These are phyloP conservation scores for Colletotrichum lentis DNA, from an alignment of 2,329 filamentous ascomycete species.

Conservation along the genomic window DNA sequence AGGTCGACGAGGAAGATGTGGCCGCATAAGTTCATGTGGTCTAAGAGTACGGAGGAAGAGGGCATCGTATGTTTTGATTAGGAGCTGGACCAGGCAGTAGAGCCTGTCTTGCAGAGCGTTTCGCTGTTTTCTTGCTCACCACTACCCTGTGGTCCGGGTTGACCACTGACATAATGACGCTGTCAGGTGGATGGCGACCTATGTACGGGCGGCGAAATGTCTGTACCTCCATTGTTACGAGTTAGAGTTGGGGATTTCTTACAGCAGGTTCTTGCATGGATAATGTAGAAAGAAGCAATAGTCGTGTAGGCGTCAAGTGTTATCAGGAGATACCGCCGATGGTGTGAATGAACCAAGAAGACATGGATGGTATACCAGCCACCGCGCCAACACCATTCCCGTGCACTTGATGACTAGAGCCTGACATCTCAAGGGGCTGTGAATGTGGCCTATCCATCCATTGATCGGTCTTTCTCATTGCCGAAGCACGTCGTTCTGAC, in stretches of 20 bases:
- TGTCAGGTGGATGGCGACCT: slow-evolving; percentile 11
- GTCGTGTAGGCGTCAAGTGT: slow-evolving; percentile 22
- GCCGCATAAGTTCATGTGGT: slow-evolving; percentile 15
- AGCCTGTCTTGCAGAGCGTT: slow-evolving; percentile 9
- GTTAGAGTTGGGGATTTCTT: slow-evolving; percentile 18
- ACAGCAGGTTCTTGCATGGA: slow-evolving; percentile 27
- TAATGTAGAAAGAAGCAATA: slow-evolving; percentile 35
- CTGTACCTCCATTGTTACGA: slow-evolving; percentile 9
- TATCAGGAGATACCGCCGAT: slow-evolving; percentile 30
- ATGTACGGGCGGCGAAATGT: slow-evolving; percentile 7
- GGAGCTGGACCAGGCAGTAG: background rate
- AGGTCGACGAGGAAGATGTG: slow-evolving; percentile 58
- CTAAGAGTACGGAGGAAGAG: background rate
- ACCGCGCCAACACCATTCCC: background rate
- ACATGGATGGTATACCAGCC: background rate
- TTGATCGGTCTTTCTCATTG: background rate
- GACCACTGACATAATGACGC: slow-evolving; percentile 26
- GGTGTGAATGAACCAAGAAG: slow-evolving; percentile 1
- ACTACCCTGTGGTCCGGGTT: slow-evolving; percentile 1
- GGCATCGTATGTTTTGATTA: slow-evolving; percentile 6
- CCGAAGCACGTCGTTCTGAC: background rate
- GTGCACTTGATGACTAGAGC: background rate
- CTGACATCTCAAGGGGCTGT: background rate
- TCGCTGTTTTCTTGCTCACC: background rate
- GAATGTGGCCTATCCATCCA: background rate